These are phyloP conservation scores for Penicillium sp. DNA, from an alignment of 2,329 filamentous ascomycete genomes.

Conservation along the genomic window DNA sequence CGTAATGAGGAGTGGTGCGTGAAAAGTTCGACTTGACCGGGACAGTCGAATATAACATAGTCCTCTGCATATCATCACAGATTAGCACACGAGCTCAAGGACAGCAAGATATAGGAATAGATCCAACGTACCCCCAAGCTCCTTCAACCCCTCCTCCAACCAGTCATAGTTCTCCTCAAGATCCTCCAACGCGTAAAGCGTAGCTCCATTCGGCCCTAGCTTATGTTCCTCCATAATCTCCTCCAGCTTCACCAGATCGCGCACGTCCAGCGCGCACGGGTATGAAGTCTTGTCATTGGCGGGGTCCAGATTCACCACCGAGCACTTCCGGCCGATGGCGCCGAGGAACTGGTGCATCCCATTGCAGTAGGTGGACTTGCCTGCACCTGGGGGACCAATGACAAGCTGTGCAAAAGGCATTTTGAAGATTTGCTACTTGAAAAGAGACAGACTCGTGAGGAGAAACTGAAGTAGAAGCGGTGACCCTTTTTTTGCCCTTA, in stretches of 20 bases:
- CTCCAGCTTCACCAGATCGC: slow-evolving; percentile 85
- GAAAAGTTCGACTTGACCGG: slow-evolving; percentile 95
- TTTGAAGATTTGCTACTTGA: slow-evolving; percentile 6
- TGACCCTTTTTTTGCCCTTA: slow-evolving; percentile 25
- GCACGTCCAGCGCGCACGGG: slow-evolving; percentile 86
- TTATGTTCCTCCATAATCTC: slow-evolving; percentile 93
- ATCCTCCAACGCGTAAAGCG: slow-evolving; percentile 93
- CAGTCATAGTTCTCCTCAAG: slow-evolving; percentile 93
- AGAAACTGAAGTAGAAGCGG: slow-evolving; percentile 5
- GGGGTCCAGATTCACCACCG: slow-evolving; percentile 93
- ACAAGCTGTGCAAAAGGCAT: slow-evolving; percentile 77
- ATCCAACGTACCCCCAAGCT: slow-evolving; percentile 64
- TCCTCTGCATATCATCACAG: slow-evolving; percentile 64
- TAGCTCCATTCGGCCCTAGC: slow-evolving; percentile 88
- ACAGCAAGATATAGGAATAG: no score
- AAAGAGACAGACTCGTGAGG: slow-evolving; percentile 4
- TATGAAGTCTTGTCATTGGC: slow-evolving; percentile 94
- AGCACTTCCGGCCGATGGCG: slow-evolving; percentile 92
- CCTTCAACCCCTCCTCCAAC: slow-evolving; percentile 80
- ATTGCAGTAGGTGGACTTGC: slow-evolving; percentile 98
- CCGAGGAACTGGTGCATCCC: slow-evolving; percentile 99
- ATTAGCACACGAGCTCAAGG: neutral
- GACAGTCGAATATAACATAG: slow-evolving; percentile 94
- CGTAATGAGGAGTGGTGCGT: slow-evolving; percentile 92
- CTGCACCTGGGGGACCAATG: slow-evolving; percentile 90